Evolutionary conservation across 2,329 filamentous ascomycete genomes (phyloP), one percentile per base, ranked within the genome.

Genomic region (Penicillium sp.): DNA sequence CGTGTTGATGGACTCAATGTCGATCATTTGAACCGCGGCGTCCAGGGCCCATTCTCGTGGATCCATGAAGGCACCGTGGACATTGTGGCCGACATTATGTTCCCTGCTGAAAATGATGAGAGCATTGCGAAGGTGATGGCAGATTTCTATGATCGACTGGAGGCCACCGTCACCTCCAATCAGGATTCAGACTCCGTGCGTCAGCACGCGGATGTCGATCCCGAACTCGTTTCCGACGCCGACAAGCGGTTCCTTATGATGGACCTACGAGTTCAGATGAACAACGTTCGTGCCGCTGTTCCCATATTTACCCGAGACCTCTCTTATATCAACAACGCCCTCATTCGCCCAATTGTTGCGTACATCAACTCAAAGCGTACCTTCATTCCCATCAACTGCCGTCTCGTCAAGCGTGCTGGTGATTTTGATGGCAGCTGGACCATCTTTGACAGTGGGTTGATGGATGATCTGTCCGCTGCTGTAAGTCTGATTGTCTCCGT

Each of bases 381-480:
- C 0, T 98, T 96, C 70, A 98, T 99, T 44, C 95, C 95, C 26
- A 91, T 99, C 67, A 90, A 89, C 66, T 98, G 95, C 77, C 89
- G 93, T 59, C 90, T 99, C 49, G 91, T 98, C 62, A 99, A 99
- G 79, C 87, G 87, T 7, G 84, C 87, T 19, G 84, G 84, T 57
- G 95, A 99, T 72, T 99, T 99, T 69, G 91, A 98, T 73, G 95
- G 95, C 33, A 90, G 90, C 65, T 98, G 95, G 95, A 93, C 93
- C 3, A 83, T 96, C 27, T 98, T 90, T 71, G 95, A 99, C 75
- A 95, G 90, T 68, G 93, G 92, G 1, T 79, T 99, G 52, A 91
- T 98, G 88, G 91, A 96, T 68, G 95, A 99, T 75, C 79, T 96
- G 59, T 93, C 90, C 7, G 91, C 90, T 62, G 95, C 97, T 74